Evolutionary conservation across 768 basidiomycete genomes (phyloP), one percentile per base, ranked within the genome.

Genomic region (Suillus variegatus): DNA sequence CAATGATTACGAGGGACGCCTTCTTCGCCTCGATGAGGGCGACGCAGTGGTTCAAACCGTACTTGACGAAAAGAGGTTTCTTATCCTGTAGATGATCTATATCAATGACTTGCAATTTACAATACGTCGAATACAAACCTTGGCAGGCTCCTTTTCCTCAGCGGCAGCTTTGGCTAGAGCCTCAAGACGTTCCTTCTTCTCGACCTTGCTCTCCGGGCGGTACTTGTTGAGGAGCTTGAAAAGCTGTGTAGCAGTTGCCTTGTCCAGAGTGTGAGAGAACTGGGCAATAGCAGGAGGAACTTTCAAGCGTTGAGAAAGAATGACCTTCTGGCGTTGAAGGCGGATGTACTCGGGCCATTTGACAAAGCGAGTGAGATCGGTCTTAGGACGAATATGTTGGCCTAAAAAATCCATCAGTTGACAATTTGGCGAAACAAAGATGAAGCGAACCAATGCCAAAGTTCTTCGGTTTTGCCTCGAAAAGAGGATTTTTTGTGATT

Each of bases 321-420:
- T 97, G 74, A 98, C 94, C 84, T 98, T 98, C 82, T 98, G 95
- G 77, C 97, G 90, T 77, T 99, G 97, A 55, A 99, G 91, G 75
- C 95, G 94, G 72, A 99, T 88, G 76, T 99, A 99, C 83, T 96
- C 94, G 71, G 97, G 97, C 97, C 97, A 99, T 80, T 97, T 98
- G 82, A 98, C 93, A 83, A 98, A 98, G 78, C 96, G 93, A 65
- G 94, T 97, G 70, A 98, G 81, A 81, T 99, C 97, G 63, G 87
- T 87, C 77, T 85, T 86, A 74, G 91, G 96, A 73, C 91, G 93
- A 72, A 98, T 86, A 80, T 97, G 94, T 82, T 96, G 94, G 75
- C 97, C 97, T 97, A 70, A 28, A 1, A 12, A 22, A 62, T 69
- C 22, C 66, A 25, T 22, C 4, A 60, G n/a, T 4, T 18, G 43